Conservation (phyloP, 371 early-diverging fungal genomes). For the Mortierella sp. region DNA sequence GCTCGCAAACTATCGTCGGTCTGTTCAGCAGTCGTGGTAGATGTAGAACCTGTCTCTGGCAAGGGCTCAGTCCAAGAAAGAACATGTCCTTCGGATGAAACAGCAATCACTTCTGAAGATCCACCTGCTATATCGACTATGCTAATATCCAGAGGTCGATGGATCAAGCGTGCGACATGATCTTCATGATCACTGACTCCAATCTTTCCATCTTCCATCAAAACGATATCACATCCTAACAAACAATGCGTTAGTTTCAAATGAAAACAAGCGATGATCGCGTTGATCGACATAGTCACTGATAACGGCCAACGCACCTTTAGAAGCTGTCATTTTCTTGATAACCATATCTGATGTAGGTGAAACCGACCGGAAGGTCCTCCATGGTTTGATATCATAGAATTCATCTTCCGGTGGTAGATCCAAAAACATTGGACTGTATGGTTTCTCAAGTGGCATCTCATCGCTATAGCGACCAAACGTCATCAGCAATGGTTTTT, state of each 20-base stretch:
- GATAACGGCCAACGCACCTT: constrained; percentile 12
- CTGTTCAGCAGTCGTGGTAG: background rate
- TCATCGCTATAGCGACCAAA: constrained; percentile 42
- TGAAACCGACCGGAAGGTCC: constrained; percentile 38
- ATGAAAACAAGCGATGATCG: background rate
- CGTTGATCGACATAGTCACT: background rate
- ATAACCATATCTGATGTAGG: constrained; percentile 40
- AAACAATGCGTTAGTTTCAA: background rate
- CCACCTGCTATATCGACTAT: constrained; percentile 54
- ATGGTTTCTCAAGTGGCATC: constrained; percentile 46
- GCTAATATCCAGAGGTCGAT: constrained; percentile 35
- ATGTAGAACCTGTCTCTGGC: background rate
- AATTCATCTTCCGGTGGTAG: constrained; percentile 56
- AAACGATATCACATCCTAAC: constrained; percentile 38
- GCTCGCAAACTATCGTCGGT: constrained; percentile 10
- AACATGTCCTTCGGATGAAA: constrained; percentile 43
- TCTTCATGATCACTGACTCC: constrained; percentile 56
- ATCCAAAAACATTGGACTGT: constrained; percentile 48
- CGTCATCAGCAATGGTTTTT: constrained; percentile 48
- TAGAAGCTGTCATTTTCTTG: constrained; percentile 49
- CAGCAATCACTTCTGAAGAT: constrained; percentile 50
- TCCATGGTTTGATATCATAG: constrained; percentile 53
- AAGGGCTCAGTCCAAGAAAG: constrained; percentile 43
- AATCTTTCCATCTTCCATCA: constrained; percentile 49
- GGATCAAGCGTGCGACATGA: constrained; percentile 53